Evolutionary conservation across 305 asterid genomes (phyloP), one percentile per base, ranked within the genome.

Genomic region (Rubia peregrina): DNA sequence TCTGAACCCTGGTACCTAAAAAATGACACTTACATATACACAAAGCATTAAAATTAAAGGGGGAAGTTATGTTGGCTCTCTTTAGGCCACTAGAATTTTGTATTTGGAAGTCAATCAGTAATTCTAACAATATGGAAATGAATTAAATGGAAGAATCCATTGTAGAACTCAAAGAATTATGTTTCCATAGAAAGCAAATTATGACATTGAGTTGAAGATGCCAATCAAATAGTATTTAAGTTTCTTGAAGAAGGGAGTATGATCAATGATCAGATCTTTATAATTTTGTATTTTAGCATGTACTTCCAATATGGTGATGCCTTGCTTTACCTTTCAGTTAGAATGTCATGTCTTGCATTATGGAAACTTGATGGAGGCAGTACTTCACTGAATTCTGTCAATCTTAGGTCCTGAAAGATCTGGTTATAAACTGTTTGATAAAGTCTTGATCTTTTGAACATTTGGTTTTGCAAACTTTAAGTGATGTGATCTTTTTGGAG

Each of bases 351-450:
- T 43, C 26, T 30, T 40, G 69, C 33, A 64, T 56, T 61, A 57
- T 42, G 17, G 22, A 48, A 66, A 41, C 61, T 14, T n/a, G 68
- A 60, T 33, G 70, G 71, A 40, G 57, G 36, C 38, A 9, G 26
- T 24, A 21, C 38, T n/a, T 42, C 10, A 46, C 49, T 67, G 55
- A 21, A 74, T 67, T 66, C 61, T 19, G 64, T 43, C 73, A 56
- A 46, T 60, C 67, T 68, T 46, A 42, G 56, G 21, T 21, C n/a
- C 46, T n/a, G 17, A 16, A 46, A 74, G 62, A 55, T 36, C 24
- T 60, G 10, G 16, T 2, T 19, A 21, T 74, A 67, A 46, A 60
- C 77, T 38, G 69, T 53, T 60, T 46, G 69, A 61, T 70, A 61
- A 74, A 60, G 57, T 51, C n/a, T 60, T 48, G 41, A 3, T 57